phyloP scores from a whole-genome alignment of 2,329 filamentous ascomycete species.

The Fusarium heterosporum region DNA sequence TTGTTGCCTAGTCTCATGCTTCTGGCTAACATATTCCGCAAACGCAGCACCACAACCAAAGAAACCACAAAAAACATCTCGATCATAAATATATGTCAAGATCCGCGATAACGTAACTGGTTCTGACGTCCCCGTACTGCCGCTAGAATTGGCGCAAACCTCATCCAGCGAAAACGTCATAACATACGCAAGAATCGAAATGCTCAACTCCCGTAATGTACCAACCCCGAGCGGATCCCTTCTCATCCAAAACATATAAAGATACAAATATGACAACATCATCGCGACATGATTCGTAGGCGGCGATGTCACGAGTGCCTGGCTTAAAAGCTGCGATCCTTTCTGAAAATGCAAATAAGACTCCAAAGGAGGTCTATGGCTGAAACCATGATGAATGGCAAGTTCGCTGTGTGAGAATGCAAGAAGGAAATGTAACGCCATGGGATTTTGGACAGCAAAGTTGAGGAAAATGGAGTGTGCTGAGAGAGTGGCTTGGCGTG shows the following conservation, averaged over 20 bases:
- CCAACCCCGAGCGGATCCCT: background rate
- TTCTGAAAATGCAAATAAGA: conserved; percentile 13
- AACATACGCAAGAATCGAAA: conserved; percentile 4
- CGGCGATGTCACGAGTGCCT: conserved; percentile 1
- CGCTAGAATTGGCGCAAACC: background rate
- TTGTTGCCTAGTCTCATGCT: conserved; percentile 17
- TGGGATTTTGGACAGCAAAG: conserved; percentile 14
- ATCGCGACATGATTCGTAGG: background rate
- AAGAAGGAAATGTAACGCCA: conserved; percentile 8
- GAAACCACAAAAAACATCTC: conserved; percentile 19
- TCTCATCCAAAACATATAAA: conserved; percentile 22
- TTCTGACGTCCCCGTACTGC: background rate
- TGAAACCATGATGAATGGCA: conserved; percentile 8
- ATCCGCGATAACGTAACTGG: conserved; percentile 1
- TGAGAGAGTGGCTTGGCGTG: conserved; percentile 6
- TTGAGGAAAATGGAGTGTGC: conserved; percentile 23
- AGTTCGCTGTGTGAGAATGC: conserved; percentile 14
- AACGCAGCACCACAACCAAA: conserved; percentile 6
- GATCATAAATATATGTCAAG: conserved; percentile 15
- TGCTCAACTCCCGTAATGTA: background rate
- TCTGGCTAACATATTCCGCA: conserved; percentile 5
- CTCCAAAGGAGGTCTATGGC: conserved; percentile 6
- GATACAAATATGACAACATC: conserved; percentile 21
- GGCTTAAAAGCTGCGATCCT: conserved; percentile 3
- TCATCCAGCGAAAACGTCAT: conserved; percentile 10